Evolutionary conservation across 352 stramenopile species (phyloP).

Genomic region (Phytophthora citricola): DNA sequence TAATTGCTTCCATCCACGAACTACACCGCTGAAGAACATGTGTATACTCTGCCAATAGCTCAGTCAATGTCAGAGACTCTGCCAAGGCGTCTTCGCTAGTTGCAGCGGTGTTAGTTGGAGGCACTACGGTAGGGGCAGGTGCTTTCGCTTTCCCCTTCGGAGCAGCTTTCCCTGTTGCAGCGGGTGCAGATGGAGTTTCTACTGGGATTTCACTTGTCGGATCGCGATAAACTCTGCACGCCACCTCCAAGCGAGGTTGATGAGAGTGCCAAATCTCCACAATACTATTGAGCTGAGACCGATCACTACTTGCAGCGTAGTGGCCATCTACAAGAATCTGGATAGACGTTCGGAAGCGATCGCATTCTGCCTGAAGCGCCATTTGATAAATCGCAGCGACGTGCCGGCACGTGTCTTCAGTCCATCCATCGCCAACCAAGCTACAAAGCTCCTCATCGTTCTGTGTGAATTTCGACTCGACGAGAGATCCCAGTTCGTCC

Average conservation of each 20-base stretch:
- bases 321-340: conserved; percentile 66
- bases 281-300: conserved; percentile 30
- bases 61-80: conserved; percentile 42
- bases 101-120: conserved; percentile 17
- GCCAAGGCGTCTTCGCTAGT: conserved; percentile 27
- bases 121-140: conserved; percentile 20
- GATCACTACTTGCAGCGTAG: conserved; percentile 52
- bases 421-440: conserved; percentile 61
- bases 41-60: conserved; percentile 54
- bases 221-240: conserved; percentile 53
- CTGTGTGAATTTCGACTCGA: conserved; percentile 48
- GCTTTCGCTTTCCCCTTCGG: conserved; percentile 54
- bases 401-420: conserved; percentile 55
- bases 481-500: conserved; percentile 58
- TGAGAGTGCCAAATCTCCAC: conserved; percentile 40
- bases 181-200: conserved; percentile 16
- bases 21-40: conserved; percentile 54
- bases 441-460: conserved; percentile 58
- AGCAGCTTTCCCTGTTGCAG: conserved; percentile 32
- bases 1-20: conserved; percentile 45
- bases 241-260: conserved; percentile 39
- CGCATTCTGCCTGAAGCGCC: conserved; percentile 72
- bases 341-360: conserved; percentile 70
- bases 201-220: conserved; percentile 21
- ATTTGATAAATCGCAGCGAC: conserved; percentile 58